phyloP scores from a whole-genome alignment of 805 yeast genomes.

The Candida pseudofarinosa region DNA sequence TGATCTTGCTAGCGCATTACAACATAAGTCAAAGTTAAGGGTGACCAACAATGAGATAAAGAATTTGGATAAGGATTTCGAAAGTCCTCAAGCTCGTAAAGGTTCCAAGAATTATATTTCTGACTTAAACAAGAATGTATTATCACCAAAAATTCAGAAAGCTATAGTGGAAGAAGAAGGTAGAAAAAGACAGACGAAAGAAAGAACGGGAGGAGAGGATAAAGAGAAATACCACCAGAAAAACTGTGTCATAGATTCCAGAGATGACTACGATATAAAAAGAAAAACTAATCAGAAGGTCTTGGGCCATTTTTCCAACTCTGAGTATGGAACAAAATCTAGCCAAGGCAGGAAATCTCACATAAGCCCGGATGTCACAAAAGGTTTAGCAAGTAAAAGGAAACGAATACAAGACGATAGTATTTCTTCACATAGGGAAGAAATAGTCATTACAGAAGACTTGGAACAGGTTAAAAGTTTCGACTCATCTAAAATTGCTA shows the following conservation, averaged over 20 bases:
- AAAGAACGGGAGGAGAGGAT: background rate
- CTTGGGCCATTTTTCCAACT: background rate
- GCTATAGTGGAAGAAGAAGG: conserved; percentile 7
- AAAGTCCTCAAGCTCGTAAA: conserved; percentile 1
- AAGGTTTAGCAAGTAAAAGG: background rate
- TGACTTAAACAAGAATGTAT: conserved; percentile 8
- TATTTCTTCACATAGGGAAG: background rate
- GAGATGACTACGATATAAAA: background rate
- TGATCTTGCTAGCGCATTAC: conserved; percentile 10
- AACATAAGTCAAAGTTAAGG: conserved; percentile 9
- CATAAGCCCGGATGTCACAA: background rate
- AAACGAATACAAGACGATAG: background rate
- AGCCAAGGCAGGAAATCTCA: background rate
- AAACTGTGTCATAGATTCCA: background rate
- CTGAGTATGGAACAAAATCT: background rate
- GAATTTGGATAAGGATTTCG: conserved; percentile 9
- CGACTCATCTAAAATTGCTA: conserved; percentile 42
- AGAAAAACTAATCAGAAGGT: conserved; percentile 5
- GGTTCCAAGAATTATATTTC: conserved; percentile 6
- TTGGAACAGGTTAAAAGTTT: conserved; percentile 13
- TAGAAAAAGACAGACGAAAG: background rate
- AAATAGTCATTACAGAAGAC: conserved; percentile 2
- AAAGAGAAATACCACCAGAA: background rate
- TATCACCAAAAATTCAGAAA: conserved; percentile 10
- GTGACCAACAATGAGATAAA: conserved; percentile 6